These are phyloP conservation scores for Eucalyptus albens DNA, from an alignment of 345 rosid species.

Conservation along the genomic window DNA sequence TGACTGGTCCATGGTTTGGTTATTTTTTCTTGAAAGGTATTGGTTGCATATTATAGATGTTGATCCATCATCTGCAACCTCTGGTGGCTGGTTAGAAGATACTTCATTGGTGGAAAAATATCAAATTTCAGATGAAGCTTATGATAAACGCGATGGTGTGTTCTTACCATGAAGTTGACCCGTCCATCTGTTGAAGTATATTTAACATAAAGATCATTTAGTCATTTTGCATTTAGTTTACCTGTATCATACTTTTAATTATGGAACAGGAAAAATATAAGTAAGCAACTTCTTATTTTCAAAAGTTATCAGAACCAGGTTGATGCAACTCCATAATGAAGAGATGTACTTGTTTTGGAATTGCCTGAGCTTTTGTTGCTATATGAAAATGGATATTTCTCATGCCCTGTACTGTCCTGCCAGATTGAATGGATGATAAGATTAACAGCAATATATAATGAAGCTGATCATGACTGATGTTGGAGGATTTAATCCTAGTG, in stretches of 20 bases:
- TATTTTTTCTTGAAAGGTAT: constrained; percentile 25
- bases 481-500: background rate
- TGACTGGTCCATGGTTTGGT: background rate
- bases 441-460: background rate
- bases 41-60: constrained; percentile 67
- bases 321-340: background rate
- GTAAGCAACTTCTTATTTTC: background rate
- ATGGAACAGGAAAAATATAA: background rate
- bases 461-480: background rate
- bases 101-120: constrained; percentile 83
- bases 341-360: background rate
- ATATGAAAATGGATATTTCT: background rate
- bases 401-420: background rate
- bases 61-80: constrained; percentile 84
- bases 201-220: background rate
- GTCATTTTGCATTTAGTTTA: background rate
- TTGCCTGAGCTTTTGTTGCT: background rate
- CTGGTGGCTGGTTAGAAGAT: constrained; percentile 93
- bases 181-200: background rate
- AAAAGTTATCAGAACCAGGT: background rate
- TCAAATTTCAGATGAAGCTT: constrained; percentile 73
- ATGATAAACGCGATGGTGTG: constrained; percentile 57
- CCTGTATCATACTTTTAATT: background rate
- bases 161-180: background rate
- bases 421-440: background rate